Evolutionary conservation across 2,329 filamentous ascomycete genomes (phyloP).

Genomic region (Xylaria sp.): DNA sequence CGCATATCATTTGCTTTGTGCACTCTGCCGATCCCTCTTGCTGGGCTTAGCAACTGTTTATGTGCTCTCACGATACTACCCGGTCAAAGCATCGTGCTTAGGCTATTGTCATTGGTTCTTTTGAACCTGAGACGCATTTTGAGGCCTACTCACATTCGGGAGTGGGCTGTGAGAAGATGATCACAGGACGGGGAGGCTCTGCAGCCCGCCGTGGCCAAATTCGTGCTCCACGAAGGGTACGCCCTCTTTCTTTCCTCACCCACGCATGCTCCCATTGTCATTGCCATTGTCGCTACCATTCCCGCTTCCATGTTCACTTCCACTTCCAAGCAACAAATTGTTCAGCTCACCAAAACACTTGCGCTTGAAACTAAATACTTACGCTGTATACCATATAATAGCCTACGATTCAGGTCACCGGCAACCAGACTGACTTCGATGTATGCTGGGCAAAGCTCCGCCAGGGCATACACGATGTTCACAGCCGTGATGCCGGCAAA

Average conservation of each 20-base stretch:
- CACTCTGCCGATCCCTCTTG: too few species aligned
- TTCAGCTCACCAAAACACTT: too few species aligned
- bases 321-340: background rate
- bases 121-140: background rate
- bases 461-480: slow-evolving; percentile 77
- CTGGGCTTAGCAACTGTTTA: background rate
- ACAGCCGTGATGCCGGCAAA: slow-evolving; percentile 81
- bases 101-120: background rate
- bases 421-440: slow-evolving; percentile 72
- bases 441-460: slow-evolving; percentile 72
- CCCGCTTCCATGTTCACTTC: background rate
- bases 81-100: background rate
- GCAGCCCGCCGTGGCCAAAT: slow-evolving; percentile 30
- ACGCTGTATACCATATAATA: slow-evolving; percentile 5
- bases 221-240: slow-evolving; percentile 32
- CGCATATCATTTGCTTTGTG: too few species aligned
- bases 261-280: background rate
- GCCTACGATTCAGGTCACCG: slow-evolving; percentile 10
- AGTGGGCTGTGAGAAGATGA: slow-evolving; percentile 25
- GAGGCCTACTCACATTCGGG: background rate
- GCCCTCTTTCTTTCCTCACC: slow-evolving; percentile 9
- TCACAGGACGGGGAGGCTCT: slow-evolving; percentile 32
- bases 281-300: background rate
- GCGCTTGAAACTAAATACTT: slow-evolving; percentile 9
- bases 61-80: background rate